Evolutionary conservation across 345 rosid genomes (phyloP), one percentile per base, ranked within the genome.

Genomic region (Crucihimalaya himalaica): DNA sequence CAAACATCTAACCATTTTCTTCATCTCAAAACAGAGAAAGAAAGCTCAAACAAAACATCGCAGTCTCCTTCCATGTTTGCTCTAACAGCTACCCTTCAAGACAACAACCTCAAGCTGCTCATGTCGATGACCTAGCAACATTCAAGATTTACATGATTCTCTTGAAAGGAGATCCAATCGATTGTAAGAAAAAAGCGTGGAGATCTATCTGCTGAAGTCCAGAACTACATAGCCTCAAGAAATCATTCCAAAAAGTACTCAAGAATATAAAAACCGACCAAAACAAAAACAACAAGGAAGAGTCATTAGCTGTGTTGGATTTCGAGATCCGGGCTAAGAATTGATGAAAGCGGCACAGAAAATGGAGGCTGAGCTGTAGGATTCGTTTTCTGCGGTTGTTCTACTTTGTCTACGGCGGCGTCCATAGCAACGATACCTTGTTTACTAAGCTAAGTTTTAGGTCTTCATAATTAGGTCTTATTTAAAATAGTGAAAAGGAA

Each of bases 21-120:
- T 46, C 45, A 50, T 68, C 56, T 54, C 54, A 46, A 66, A 40
- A 20, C 68, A 37, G 28, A 66, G 52, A 66, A 58, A 51, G 2
- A 31, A 65, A 46, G 21, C n/a, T 62, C 18, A 51, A 58, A 63
- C 5, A 55, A 50, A 61, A 82, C 79, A 84, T 85, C 87, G 72
- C 79, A 6, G 27, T 74, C n/a, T 72, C 78, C 50, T 80, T 9
- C 73, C 91, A 85, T 54, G 11, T 66, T 65, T 78, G 91, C 2
- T 86, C 91, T 2, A 80, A 81, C 70, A 83, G 86, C 67, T 72
- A 75, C 50, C 89, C 84, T 12, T 71, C 80, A 3, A 79, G 73
- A 37, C 73, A 76, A 34, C 87, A 87, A 66, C 85, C 84, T 28
- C 42, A 82, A 13, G 43, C 63, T 6, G 71, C 86, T 34, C 29